Evolutionary conservation across 768 basidiomycete genomes (phyloP), one percentile per base, ranked within the genome.

Genomic region (Hemileccinum impolitum): DNA sequence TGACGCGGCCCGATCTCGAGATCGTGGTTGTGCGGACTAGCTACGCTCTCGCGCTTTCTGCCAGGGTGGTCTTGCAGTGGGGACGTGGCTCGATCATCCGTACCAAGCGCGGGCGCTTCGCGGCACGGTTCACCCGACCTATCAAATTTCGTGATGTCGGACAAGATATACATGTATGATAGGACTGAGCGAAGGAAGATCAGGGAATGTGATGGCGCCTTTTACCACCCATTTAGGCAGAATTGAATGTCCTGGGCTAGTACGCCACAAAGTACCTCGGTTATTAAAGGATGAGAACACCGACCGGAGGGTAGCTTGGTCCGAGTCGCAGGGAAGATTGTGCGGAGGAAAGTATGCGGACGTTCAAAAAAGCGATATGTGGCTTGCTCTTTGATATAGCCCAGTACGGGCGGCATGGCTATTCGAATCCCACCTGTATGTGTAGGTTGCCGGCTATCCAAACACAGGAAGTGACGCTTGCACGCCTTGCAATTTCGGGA

Each of bases 381-480:
- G 38, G 17, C 44, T 13, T 14, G 25, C 18, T 21, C 38, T 10
- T 18, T 15, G 21, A 30, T 37, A 38, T 25, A 14, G n/a, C 11
- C 17, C 15, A 37, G 36, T 17, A 37, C 18, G 44, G 12, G 44
- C 18, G 14, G 3, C 12, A 28, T 19, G 44, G 44, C 35, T 37
- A 26, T 28, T 37, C 36, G n/a, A 45, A 28, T 26, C 43, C 36
- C n/a, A 36, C 4, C 23, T 12, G 28, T 4, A 30, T 9, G 9
- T 36, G 35, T 45, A 41, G 38, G 39, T 39, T 31, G 17, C 39
- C 46, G 45, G 45, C 38, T 17, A 34, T 17, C 31, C 39, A 47
- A 47, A 39, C 39, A 47, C 38, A 47, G 46, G 46, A 32, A 32
- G 21, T 34, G 19, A 19, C 47, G 19, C 21, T 14, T 32, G 45